Base-by-base conservation (phyloP, 257 asterid species). In the Galeopsis tetrahit region DNA sequence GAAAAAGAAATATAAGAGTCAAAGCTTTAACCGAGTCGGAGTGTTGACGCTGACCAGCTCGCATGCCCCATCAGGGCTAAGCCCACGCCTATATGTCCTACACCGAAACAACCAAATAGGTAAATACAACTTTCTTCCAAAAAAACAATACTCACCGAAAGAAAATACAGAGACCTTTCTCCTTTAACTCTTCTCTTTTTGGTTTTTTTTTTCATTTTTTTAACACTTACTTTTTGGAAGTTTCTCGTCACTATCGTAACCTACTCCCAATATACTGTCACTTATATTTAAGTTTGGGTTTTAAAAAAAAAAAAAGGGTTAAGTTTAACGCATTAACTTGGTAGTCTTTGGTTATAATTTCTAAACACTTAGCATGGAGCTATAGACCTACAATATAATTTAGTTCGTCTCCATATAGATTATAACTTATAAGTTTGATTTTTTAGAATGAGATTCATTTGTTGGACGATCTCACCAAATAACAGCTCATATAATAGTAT, bases 201-300 rank as follows among this genome's bases (percentile, higher is more conserved):
- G 36, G 48, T 33, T 46, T 5, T 32, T 67, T 66, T 57, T 39
- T 28, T 38, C 0, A 10, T 7, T 58, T 71, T 32, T 61, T 11
- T 21, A 21, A 21, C 13, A 35, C 66, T 78, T 71, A 74, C 84
- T 76, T 79, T 79, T 79, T 74, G 81, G 80, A 79, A 74, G 74
- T 78, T 77, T 84, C 80, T 74, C 44, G 82, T 79, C 83, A 28
- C 79, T 55, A 71, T 77, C 69, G 1, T 63, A 3, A 10, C 59
- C 69, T 63, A 17, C 36, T 32, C 10, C 31, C 21, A 34, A 63
- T 31, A 58, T 56, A 66, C 72, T 36, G 35, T 1, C 10, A 3
- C 55, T 48, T 13, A 11, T 48, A 6, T 4, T 13, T 48, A 1
- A 3, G 5, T n/a, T 17, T n/a, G 21, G 21, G 11, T 13, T 42